Conservation (phyloP, 306 rosid species). For the Herpetospermum pedunculosum region DNA sequence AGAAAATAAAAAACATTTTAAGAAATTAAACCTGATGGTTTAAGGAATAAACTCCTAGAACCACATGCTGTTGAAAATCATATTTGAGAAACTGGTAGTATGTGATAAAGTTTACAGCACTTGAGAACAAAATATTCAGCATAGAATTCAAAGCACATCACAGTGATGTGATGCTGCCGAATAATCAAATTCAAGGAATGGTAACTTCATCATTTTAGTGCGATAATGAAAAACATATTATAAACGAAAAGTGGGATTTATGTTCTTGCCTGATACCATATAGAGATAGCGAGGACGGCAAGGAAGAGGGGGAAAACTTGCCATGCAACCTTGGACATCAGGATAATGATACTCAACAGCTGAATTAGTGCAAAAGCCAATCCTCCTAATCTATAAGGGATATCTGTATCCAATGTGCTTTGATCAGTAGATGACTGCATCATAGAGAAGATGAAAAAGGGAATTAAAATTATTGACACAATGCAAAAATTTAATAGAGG, state of each 20-base stretch:
- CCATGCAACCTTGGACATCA: slow-evolving; percentile 79
- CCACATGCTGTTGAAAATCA: neutral
- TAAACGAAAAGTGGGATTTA: neutral
- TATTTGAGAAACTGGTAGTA: neutral
- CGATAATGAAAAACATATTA: neutral
- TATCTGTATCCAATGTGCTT: slow-evolving; percentile 73
- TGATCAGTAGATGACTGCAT: slow-evolving; percentile 79
- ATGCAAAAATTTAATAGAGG: neutral
- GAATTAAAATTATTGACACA: neutral
- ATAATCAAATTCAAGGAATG: neutral
- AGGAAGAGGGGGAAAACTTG: slow-evolving; percentile 63
- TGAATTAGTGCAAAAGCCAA: slow-evolving; percentile 78
- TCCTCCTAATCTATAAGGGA: slow-evolving; percentile 83
- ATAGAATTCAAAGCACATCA: neutral
- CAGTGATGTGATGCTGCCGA: neutral
- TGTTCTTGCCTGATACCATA: slow-evolving; percentile 64
- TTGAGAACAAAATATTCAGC: neutral
- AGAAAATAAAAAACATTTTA: neutral
- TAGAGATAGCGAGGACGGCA: slow-evolving; percentile 41
- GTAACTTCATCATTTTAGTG: neutral
- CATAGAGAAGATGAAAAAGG: neutral
- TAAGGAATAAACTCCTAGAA: neutral
- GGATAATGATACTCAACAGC: slow-evolving; percentile 51
- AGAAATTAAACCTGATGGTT: neutral
- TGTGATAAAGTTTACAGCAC: neutral